Evolutionary conservation across 768 basidiomycete species (phyloP).

Genomic region (Xerocomellus chrysenteron): DNA sequence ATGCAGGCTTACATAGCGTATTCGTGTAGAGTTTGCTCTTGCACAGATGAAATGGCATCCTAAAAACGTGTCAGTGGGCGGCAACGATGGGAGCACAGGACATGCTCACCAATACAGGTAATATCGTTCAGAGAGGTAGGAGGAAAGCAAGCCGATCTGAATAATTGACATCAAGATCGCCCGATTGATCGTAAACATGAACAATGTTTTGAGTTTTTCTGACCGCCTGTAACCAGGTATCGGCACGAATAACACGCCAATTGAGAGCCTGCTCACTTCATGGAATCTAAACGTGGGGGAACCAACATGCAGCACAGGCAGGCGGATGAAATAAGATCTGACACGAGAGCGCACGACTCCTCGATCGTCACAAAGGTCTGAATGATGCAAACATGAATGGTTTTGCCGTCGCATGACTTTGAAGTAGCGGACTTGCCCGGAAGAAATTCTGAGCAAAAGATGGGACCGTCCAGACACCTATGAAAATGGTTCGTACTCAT

Average conservation of each 20-base stretch:
- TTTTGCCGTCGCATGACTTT: neutral
- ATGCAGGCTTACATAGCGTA: slow-evolving; percentile 14
- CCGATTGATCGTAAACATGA: slow-evolving; percentile 18
- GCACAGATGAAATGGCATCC: slow-evolving; percentile 23
- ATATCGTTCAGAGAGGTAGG: slow-evolving; percentile 13
- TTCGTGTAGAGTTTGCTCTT: slow-evolving; percentile 26
- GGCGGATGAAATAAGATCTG: slow-evolving; percentile 14
- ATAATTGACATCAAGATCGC: slow-evolving; percentile 20
- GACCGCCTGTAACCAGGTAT: slow-evolving; percentile 4
- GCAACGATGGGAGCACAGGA: neutral
- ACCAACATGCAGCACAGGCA: slow-evolving; percentile 16
- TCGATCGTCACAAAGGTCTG: slow-evolving; percentile 9
- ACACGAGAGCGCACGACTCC: slow-evolving; percentile 14
- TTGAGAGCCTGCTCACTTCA: slow-evolving; percentile 1
- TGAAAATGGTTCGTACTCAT: slow-evolving; percentile 12
- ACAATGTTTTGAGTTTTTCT: slow-evolving; percentile 13
- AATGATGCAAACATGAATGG: neutral
- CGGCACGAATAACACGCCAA: neutral
- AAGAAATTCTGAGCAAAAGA: slow-evolving; percentile 3
- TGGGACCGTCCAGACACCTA: slow-evolving; percentile 6
- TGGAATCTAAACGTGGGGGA: slow-evolving; percentile 1
- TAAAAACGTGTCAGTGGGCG: neutral
- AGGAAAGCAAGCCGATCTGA: slow-evolving; percentile 17
- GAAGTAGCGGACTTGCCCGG: slow-evolving; percentile 4
- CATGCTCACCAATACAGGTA: slow-evolving; percentile 17